A percentile compares a stretch with the other conserved stretches of the same genome.
phyloP scores from a whole-genome alignment of 2,329 filamentous ascomycete genomes.

The Cercospora berteroae region DNA sequence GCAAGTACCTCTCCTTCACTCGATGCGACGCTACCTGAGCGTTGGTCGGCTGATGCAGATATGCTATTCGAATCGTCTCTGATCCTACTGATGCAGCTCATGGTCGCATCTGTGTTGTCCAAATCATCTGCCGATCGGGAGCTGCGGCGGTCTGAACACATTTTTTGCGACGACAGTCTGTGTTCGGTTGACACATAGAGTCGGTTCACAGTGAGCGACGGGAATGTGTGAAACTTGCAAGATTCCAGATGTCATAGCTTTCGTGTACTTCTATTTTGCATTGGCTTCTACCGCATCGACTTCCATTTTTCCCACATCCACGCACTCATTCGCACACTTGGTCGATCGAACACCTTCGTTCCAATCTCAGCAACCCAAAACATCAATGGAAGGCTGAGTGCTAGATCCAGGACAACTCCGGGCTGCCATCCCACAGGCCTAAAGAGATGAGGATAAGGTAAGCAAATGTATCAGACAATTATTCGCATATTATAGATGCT shows the following conservation, averaged over 20 bases:
- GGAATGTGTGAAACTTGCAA: not conserved
- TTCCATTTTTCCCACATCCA: conserved; percentile 19
- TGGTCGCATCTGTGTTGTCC: not conserved
- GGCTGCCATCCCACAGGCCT: conserved; percentile 18
- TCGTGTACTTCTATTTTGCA: not conserved
- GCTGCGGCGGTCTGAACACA: not conserved
- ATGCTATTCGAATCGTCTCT: not conserved
- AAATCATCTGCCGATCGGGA: not conserved
- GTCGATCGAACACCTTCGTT: conserved; percentile 24
- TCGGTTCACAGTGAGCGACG: not conserved
- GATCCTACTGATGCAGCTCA: not conserved
- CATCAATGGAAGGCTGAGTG: conserved; percentile 20
- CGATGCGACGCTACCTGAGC: not conserved
- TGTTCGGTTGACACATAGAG: not conserved
- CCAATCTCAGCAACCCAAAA: conserved; percentile 26
- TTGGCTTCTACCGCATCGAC: conserved; percentile 10
- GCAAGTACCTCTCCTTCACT: not conserved
- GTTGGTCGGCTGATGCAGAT: not conserved
- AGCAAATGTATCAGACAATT: not conserved
- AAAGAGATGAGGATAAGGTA: not conserved
- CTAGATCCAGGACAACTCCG: conserved; percentile 20
- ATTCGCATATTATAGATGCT: not conserved
- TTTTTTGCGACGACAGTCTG: not conserved
- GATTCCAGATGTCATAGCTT: not conserved
- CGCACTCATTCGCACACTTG: conserved; percentile 17